phyloP scores from a whole-genome alignment of 805 yeast species.

The Kuraishia hungarica region DNA sequence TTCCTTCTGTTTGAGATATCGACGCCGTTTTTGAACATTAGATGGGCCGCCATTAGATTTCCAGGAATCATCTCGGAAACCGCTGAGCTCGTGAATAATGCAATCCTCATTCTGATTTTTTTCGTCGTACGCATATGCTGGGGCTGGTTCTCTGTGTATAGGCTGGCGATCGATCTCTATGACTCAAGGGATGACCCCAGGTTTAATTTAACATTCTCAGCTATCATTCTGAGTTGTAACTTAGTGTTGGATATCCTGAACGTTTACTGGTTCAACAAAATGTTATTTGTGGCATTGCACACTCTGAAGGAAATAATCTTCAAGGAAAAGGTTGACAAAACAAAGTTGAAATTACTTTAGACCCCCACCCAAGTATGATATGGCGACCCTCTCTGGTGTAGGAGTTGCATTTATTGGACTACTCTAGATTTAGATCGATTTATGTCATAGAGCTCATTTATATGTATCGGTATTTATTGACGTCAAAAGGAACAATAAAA shows the following conservation, averaged over 20 bases:
- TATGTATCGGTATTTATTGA: constrained; percentile 4
- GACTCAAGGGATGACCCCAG: constrained; percentile 17
- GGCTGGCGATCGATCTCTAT: constrained; percentile 19
- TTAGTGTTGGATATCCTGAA: constrained; percentile 24
- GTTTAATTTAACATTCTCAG: constrained; percentile 17
- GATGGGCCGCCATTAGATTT: constrained; percentile 28
- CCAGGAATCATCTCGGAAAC: constrained; percentile 17
- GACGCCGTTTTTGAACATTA: constrained; percentile 26
- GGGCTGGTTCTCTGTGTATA: constrained; percentile 28
- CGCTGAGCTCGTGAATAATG: constrained; percentile 22
- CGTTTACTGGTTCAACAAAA: constrained; percentile 27
- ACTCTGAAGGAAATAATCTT: constrained; percentile 23
- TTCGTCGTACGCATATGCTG: constrained; percentile 25
- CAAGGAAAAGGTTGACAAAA: constrained; percentile 13
- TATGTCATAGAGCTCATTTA: constrained; percentile 12
- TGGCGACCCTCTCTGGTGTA: not conserved
- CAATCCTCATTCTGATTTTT: constrained; percentile 22
- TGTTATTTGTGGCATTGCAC: constrained; percentile 26
- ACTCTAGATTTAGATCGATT: not conserved
- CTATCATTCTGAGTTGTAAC: constrained; percentile 21
- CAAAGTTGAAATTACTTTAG: constrained; percentile 22
- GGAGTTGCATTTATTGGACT: not conserved
- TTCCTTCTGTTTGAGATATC: constrained; percentile 27
- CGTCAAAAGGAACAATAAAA: not conserved
- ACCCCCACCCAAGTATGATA: too few species aligned